phyloP scores from a whole-genome alignment of 805 yeast genomes.

The Naumovozyma dairenensis region DNA sequence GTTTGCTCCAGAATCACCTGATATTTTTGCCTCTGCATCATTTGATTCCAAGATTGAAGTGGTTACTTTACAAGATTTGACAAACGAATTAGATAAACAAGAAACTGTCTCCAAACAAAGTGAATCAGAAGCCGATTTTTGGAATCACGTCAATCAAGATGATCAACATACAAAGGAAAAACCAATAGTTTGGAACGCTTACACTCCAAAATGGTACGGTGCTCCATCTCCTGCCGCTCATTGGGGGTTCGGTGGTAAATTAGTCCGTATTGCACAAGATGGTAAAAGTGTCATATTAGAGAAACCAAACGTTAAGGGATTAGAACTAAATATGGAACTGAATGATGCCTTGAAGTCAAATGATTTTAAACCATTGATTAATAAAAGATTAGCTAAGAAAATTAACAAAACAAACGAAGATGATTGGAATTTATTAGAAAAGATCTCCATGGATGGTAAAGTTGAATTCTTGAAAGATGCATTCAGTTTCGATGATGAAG shows the following conservation, averaged over 20 bases:
- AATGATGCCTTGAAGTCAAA: constrained; percentile 47
- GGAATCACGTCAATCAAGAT: constrained; percentile 55
- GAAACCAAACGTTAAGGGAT: constrained; percentile 33
- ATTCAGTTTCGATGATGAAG: constrained; percentile 31
- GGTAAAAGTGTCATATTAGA: constrained; percentile 32
- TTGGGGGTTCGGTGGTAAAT: constrained; percentile 92
- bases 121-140: constrained; percentile 63
- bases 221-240: constrained; percentile 56
- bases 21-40: constrained; percentile 78
- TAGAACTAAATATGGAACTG: constrained; percentile 34
- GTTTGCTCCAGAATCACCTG: constrained; percentile 85
- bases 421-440: constrained; percentile 59
- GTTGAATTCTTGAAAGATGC: constrained; percentile 39
- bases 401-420: constrained; percentile 35
- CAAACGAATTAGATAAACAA: constrained; percentile 18
- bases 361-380: constrained; percentile 46
- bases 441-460: constrained; percentile 42
- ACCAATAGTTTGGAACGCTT: constrained; percentile 47
- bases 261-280: constrained; percentile 45
- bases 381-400: constrained; percentile 38
- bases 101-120: constrained; percentile 24
- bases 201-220: constrained; percentile 86
- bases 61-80: constrained; percentile 73
- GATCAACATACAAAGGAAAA: constrained; percentile 65
- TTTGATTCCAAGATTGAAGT: constrained; percentile 74